Percentiles rank a stretch among this genome's conserved stretches.
These are phyloP conservation scores for Cyberlindnera japonica DNA, from an alignment of 805 yeast species.

Conservation along the genomic window DNA sequence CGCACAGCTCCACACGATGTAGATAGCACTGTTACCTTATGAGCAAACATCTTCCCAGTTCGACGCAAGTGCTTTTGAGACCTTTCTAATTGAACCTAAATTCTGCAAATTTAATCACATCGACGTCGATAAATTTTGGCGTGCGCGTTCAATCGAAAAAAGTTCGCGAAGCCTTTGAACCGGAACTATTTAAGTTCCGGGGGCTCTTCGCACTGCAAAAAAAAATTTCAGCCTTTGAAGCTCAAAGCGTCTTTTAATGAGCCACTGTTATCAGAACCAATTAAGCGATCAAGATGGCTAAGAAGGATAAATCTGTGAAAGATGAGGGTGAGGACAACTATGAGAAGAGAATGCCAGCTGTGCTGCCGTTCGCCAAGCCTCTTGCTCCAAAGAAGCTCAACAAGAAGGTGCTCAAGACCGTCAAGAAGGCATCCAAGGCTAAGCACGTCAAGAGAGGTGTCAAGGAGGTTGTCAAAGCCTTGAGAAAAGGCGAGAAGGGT, in stretches of 20 bases:
- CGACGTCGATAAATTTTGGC: conserved; percentile 6
- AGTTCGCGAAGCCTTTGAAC: no score
- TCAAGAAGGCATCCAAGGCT: conserved; percentile 96
- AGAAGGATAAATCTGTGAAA: conserved; percentile 42
- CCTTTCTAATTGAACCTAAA: no score
- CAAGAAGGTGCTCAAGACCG: conserved; percentile 91
- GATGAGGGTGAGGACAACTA: conserved; percentile 66
- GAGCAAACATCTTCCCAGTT: conserved; percentile 1
- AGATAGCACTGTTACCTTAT: conserved; percentile 1
- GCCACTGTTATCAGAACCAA: no score
- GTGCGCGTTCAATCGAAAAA: conserved; percentile 7
- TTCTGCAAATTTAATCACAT: neutral
- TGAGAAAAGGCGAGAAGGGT: conserved; percentile 98
- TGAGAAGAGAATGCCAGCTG: conserved; percentile 86
- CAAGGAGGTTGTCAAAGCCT: conserved; percentile 96
- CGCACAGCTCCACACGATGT: conserved; percentile 11
- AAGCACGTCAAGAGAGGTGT: conserved; percentile 99
- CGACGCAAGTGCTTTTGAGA: no score
- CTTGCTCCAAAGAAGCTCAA: conserved; percentile 93
- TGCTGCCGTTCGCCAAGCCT: conserved; percentile 89
- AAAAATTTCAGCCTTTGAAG: conserved; percentile 7
- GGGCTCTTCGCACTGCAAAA: conserved; percentile 10
- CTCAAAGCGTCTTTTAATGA: no score
- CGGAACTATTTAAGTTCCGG: no score
- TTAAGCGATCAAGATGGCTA: conserved; percentile 40